Percentiles rank a stretch among this genome's conserved stretches.
phyloP scores from a whole-genome alignment of 768 basidiomycete species.

The Termitomyces sp. region DNA sequence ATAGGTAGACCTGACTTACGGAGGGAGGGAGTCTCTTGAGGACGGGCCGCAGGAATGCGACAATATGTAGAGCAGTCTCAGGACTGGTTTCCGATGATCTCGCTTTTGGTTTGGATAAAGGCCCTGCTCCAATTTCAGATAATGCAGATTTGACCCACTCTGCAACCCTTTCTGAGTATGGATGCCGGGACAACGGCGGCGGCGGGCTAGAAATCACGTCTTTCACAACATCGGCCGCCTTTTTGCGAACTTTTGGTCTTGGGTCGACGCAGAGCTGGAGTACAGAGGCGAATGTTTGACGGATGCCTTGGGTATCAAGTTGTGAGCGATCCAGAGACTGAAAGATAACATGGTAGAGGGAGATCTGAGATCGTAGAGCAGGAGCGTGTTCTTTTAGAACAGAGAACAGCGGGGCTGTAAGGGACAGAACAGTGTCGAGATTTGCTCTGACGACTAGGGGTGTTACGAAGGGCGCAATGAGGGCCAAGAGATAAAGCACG shows the following conservation, averaged over 20 bases:
- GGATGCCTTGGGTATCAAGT: slow-evolving; percentile 59
- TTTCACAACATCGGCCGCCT: slow-evolving; percentile 80
- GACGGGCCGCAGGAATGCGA: slow-evolving; percentile 65
- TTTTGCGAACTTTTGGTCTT: slow-evolving; percentile 90
- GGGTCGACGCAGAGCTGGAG: slow-evolving; percentile 81
- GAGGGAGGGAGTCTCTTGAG: slow-evolving; percentile 56
- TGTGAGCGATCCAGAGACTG: slow-evolving; percentile 65
- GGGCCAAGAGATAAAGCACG: slow-evolving; percentile 76
- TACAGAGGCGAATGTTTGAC: slow-evolving; percentile 81
- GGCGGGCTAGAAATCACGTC: slow-evolving; percentile 75
- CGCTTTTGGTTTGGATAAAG: slow-evolving; percentile 54
- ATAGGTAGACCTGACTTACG: slow-evolving; percentile 41
- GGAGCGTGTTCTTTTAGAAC: slow-evolving; percentile 60
- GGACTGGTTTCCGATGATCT: slow-evolving; percentile 51
- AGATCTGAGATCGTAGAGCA: slow-evolving; percentile 80
- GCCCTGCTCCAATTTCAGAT: slow-evolving; percentile 55
- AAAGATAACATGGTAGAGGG: slow-evolving; percentile 67
- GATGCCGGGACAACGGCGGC: slow-evolving; percentile 71
- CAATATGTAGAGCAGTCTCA: slow-evolving; percentile 74
- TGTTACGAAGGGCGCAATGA: slow-evolving; percentile 74
- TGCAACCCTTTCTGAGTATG: slow-evolving; percentile 76
- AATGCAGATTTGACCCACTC: slow-evolving; percentile 74
- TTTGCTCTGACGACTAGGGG: slow-evolving; percentile 77
- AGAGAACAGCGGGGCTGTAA: slow-evolving; percentile 78
- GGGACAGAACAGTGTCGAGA: slow-evolving; percentile 60